Percentiles rank a stretch among this genome's conserved stretches.
These are phyloP conservation scores for Clonostachys solani DNA, from an alignment of 2,329 filamentous ascomycete species.

Conservation along the genomic window DNA sequence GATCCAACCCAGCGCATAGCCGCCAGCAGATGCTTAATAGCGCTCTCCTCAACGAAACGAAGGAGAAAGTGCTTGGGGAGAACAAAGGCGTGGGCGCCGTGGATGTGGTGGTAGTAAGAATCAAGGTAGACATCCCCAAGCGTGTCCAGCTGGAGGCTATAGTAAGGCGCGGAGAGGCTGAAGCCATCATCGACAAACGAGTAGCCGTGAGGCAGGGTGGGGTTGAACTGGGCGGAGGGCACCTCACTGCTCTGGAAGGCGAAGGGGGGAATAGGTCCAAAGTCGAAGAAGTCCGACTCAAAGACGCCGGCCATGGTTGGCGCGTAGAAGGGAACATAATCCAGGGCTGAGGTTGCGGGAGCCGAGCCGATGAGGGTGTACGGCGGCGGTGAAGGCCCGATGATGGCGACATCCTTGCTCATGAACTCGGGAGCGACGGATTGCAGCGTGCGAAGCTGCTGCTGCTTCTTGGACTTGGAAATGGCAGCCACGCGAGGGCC, in stretches of 20 bases:
- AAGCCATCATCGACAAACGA: not conserved
- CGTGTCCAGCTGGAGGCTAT: slow-evolving; percentile 13
- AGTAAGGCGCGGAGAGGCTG: not conserved
- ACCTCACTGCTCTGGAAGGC: not conserved
- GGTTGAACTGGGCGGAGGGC: not conserved
- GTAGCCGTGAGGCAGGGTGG: not conserved
- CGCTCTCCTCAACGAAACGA: slow-evolving; percentile 40
- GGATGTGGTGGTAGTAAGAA: slow-evolving; percentile 55
- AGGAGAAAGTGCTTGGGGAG: slow-evolving; percentile 48
- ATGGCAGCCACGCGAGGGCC: slow-evolving; percentile 42
- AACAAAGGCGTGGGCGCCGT: slow-evolving; percentile 53
- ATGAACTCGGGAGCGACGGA: not conserved
- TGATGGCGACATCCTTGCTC: not conserved
- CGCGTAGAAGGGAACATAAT: not conserved
- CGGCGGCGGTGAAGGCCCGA: not conserved
- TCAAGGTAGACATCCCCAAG: slow-evolving; percentile 50
- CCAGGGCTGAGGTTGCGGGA: not conserved
- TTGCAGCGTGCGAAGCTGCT: too few relatives aligned
- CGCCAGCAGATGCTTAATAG: slow-evolving; percentile 44
- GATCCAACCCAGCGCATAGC: slow-evolving; percentile 54
- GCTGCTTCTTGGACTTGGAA: slow-evolving; percentile 19
- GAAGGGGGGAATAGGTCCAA: not conserved
- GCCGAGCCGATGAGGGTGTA: not conserved
- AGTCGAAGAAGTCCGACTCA: not conserved
- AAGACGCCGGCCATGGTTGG: not conserved